A percentile compares a stretch with the other conserved stretches of the same genome.
These are phyloP conservation scores for Dryadomyces sulphureus DNA, from an alignment of 2,329 filamentous ascomycete species.

Conservation along the genomic window DNA sequence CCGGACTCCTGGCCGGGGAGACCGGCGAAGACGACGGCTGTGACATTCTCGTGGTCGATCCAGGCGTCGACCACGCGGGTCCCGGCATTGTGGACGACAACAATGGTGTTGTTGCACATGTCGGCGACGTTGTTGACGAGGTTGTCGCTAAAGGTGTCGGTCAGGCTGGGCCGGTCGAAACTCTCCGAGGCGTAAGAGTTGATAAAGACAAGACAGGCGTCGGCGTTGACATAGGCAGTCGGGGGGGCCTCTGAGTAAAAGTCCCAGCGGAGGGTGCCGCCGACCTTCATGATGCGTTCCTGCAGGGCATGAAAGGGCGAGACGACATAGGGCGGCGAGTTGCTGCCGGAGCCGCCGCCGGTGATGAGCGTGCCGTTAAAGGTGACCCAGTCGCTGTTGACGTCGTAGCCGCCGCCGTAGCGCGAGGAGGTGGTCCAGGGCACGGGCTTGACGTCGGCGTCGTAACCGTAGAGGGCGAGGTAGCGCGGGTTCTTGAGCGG, in stretches of 20 bases:
- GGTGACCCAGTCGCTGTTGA: constrained; percentile 29
- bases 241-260: background rate
- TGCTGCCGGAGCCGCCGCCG: constrained; percentile 79
- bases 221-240: constrained; percentile 27
- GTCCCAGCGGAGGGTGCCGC: background rate
- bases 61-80: constrained; percentile 45
- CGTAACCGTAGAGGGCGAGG: constrained; percentile 59
- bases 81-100: constrained; percentile 38
- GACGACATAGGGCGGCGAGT: constrained; percentile 68
- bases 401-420: constrained; percentile 35
- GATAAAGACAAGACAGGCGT: constrained; percentile 70
- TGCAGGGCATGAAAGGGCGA: constrained; percentile 42
- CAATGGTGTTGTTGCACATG: constrained; percentile 37
- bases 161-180: constrained; percentile 64
- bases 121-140: constrained; percentile 57
- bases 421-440: background rate
- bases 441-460: constrained; percentile 26
- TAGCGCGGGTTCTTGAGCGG: constrained; percentile 29
- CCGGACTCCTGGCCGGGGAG: constrained; percentile 41
- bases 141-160: constrained; percentile 63
- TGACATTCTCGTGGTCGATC: constrained; percentile 45
- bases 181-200: constrained; percentile 75
- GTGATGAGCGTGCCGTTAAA: constrained; percentile 55
- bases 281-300: background rate
- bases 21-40: constrained; percentile 37